Evolutionary conservation across 306 rosid species (phyloP).

Genomic region (Rosa persica): DNA sequence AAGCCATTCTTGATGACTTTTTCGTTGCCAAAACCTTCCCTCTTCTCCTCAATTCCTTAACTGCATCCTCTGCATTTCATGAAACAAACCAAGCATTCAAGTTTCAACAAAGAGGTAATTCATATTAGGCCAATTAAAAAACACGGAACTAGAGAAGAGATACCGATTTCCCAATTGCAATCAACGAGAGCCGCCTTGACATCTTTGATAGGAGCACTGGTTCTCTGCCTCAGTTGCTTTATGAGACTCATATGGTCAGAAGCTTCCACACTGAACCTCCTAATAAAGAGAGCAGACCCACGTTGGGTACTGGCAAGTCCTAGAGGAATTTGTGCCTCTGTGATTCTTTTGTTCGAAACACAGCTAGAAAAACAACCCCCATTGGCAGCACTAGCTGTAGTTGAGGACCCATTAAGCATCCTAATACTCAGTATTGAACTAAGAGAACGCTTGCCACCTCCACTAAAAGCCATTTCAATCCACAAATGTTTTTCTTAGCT

Average conservation of each 20-base stretch:
- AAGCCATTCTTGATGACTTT: constrained; percentile 70
- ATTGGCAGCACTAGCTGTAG: constrained; percentile 5
- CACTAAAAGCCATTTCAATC: constrained; percentile 38
- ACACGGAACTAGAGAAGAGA: neutral
- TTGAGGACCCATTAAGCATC: neutral
- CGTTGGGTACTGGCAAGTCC: constrained; percentile 11
- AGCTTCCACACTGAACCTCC: constrained; percentile 37
- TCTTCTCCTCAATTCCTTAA: constrained; percentile 76
- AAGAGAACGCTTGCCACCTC: constrained; percentile 37
- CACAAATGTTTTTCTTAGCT: neutral
- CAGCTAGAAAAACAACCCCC: constrained; percentile 29
- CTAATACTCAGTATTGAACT: constrained; percentile 24
- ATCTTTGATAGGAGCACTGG: constrained; percentile 91
- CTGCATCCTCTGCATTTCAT: constrained; percentile 64
- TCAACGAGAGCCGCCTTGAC: constrained; percentile 78
- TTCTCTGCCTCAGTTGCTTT: constrained; percentile 73
- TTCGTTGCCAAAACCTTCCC: constrained; percentile 79
- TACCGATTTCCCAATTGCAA: constrained; percentile 84
- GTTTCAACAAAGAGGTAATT: neutral
- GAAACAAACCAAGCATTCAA: neutral
- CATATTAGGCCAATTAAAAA: neutral
- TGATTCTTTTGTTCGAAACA: constrained; percentile 17
- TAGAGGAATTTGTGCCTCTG: constrained; percentile 15
- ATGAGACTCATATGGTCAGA: constrained; percentile 62
- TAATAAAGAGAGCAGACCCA: constrained; percentile 29